Conservation (phyloP, 2,329 filamentous ascomycete species). For the Davidsoniella neocaledoniae region DNA sequence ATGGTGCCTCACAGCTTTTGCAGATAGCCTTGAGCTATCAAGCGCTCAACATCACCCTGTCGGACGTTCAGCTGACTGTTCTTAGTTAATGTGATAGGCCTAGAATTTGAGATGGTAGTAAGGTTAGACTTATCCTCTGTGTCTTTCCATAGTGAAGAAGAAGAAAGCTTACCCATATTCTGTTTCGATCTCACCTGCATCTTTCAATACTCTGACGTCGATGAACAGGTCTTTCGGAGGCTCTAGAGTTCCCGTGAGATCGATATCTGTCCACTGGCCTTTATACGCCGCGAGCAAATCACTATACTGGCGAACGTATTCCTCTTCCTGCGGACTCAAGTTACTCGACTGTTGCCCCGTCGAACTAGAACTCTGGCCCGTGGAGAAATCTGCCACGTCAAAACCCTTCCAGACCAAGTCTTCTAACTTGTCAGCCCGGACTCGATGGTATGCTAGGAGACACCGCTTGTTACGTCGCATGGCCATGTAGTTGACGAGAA, state of each 20-base stretch:
- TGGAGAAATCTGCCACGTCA: slow-evolving; percentile 58
- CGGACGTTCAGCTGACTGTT: slow-evolving; percentile 97
- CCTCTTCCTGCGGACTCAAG: slow-evolving; percentile 87
- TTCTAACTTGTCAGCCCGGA: slow-evolving; percentile 78
- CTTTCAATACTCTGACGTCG: slow-evolving; percentile 86
- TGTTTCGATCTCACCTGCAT: slow-evolving; percentile 96
- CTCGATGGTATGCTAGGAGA: slow-evolving; percentile 82
- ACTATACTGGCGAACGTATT: slow-evolving; percentile 82
- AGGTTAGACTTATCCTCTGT: neutral
- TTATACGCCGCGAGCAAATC: slow-evolving; percentile 93
- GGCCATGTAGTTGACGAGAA: slow-evolving; percentile 84
- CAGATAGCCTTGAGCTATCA: slow-evolving; percentile 89
- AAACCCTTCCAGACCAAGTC: slow-evolving; percentile 83
- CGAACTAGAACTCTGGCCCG: slow-evolving; percentile 25
- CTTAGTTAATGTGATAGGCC: slow-evolving; percentile 87
- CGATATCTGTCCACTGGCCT: slow-evolving; percentile 95
- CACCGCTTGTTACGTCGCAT: slow-evolving; percentile 96
- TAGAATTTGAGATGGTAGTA: slow-evolving; percentile 22
- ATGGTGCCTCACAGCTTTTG: slow-evolving; percentile 45
- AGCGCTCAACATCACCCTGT: slow-evolving; percentile 82
- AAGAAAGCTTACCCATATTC: slow-evolving; percentile 68
- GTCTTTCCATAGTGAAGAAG: neutral
- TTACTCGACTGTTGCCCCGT: slow-evolving; percentile 35
- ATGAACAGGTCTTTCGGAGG: slow-evolving; percentile 94
- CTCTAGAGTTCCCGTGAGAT: slow-evolving; percentile 83